Conservation (phyloP, 371 early-diverging fungal genomes). For the Mucor ambiguus region DNA sequence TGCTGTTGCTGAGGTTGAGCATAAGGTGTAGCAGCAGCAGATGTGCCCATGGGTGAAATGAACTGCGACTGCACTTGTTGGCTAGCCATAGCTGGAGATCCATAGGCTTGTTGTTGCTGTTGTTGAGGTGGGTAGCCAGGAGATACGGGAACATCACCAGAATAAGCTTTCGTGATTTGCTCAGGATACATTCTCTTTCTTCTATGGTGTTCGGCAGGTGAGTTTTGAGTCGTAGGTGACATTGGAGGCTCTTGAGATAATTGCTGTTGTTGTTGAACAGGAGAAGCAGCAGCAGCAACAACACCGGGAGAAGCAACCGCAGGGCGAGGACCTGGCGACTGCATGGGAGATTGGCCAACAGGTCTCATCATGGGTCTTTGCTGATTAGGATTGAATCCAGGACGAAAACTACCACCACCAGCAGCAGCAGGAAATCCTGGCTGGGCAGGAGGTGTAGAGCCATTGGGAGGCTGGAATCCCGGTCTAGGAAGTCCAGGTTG, state of each 20-base stretch:
- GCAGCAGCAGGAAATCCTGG: constrained; percentile 28
- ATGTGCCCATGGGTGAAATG: constrained; percentile 27
- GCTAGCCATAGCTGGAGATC: constrained; percentile 17
- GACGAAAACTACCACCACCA: constrained; percentile 24
- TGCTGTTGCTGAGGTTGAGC: constrained; percentile 24
- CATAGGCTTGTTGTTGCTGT: constrained; percentile 23
- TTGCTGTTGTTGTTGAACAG: constrained; percentile 16
- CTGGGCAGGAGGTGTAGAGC: constrained; percentile 17
- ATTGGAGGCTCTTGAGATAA: constrained; percentile 8
- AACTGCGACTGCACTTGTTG: constrained; percentile 11
- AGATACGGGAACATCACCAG: constrained; percentile 30
- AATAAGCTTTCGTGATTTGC: constrained; percentile 51
- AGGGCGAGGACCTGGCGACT: constrained; percentile 8
- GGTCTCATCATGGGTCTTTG: constrained; percentile 31
- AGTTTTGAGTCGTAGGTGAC: constrained; percentile 7
- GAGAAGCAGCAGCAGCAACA: constrained; percentile 9
- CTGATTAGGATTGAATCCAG: constrained; percentile 20
- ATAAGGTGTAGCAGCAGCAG: constrained; percentile 11
- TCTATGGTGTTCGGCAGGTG: constrained; percentile 36
- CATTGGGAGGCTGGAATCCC: constrained; percentile 30
- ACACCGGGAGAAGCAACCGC: background rate
- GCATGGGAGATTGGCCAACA: constrained; percentile 20
- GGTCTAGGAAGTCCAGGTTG: constrained; percentile 28
- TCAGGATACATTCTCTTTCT: constrained; percentile 69
- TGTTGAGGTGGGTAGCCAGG: constrained; percentile 22